Conservation (phyloP, 148 eudicot species). For the Fagopyrum homotropicum region DNA sequence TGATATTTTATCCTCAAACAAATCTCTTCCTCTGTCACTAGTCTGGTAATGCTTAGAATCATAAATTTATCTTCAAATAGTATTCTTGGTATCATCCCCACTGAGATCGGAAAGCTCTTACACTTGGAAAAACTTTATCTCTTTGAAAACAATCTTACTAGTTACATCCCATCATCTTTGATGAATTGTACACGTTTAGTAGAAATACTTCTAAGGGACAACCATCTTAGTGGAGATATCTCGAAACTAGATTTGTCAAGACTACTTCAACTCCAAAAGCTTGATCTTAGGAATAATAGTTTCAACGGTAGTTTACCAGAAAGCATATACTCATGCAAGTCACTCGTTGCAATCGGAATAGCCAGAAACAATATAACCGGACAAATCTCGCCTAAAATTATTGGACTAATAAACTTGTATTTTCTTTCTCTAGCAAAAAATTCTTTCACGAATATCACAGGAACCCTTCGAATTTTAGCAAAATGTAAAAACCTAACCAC, state of each 20-base stretch:
- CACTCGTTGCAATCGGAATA: not conserved
- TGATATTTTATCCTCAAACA: no score
- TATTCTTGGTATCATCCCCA: not conserved
- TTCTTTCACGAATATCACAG: not conserved
- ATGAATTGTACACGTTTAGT: not conserved
- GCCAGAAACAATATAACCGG: not conserved
- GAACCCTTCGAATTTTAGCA: not conserved
- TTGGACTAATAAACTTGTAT: not conserved
- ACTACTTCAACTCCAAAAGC: not conserved
- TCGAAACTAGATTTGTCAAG: not conserved
- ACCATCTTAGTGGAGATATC: not conserved
- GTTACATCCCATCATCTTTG: not conserved
- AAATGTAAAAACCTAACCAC: constrained; percentile 7
- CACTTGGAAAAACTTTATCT: not conserved
- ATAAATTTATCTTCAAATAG: not conserved
- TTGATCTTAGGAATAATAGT: not conserved
- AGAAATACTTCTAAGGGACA: not conserved
- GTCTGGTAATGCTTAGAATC: not conserved
- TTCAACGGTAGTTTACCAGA: not conserved
- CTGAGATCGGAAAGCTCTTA: not conserved
- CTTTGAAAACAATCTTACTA: not conserved
- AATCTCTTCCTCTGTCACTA: not conserved
- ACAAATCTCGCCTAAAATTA: not conserved
- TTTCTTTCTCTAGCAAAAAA: not conserved
- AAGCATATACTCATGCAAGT: not conserved